These are phyloP conservation scores for Talaromyces islandicus DNA, from an alignment of 2,329 filamentous ascomycete species.

Conservation along the genomic window DNA sequence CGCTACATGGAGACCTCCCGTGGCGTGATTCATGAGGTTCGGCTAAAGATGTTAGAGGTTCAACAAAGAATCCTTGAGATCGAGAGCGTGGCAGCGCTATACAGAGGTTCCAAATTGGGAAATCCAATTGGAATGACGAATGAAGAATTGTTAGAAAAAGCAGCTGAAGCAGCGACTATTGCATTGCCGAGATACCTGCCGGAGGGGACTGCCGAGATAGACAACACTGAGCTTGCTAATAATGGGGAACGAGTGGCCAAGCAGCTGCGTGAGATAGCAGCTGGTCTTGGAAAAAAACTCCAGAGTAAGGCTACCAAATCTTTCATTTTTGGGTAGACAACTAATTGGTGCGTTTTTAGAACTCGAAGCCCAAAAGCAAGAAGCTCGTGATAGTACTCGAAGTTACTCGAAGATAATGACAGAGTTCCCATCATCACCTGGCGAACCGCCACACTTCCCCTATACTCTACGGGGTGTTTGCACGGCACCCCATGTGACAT, in stretches of 20 bases:
- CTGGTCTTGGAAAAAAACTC: constrained; percentile 36
- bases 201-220: constrained; percentile 11
- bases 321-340: neutral
- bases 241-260: constrained; percentile 24
- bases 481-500: constrained; percentile 52
- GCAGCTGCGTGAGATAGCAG: constrained; percentile 30
- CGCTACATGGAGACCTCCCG: constrained; percentile 52
- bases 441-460: constrained; percentile 37
- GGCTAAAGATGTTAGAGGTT: constrained; percentile 30
- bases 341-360: constrained; percentile 22
- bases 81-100: constrained; percentile 24
- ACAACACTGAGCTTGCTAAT: constrained; percentile 15
- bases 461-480: constrained; percentile 56
- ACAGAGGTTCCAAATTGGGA: constrained; percentile 19
- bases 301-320: constrained; percentile 22
- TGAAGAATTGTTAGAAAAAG: constrained; percentile 29
- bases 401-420: constrained; percentile 43
- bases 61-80: constrained; percentile 27
- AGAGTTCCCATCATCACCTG: constrained; percentile 34
- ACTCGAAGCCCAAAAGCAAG: constrained; percentile 37
- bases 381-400: constrained; percentile 36
- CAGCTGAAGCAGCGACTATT: constrained; percentile 24
- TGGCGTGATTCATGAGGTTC: constrained; percentile 42
- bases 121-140: constrained; percentile 19
- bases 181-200: constrained; percentile 19